Base-by-base conservation (phyloP, 441 rosid genomes). In the Brassica balearica region DNA sequence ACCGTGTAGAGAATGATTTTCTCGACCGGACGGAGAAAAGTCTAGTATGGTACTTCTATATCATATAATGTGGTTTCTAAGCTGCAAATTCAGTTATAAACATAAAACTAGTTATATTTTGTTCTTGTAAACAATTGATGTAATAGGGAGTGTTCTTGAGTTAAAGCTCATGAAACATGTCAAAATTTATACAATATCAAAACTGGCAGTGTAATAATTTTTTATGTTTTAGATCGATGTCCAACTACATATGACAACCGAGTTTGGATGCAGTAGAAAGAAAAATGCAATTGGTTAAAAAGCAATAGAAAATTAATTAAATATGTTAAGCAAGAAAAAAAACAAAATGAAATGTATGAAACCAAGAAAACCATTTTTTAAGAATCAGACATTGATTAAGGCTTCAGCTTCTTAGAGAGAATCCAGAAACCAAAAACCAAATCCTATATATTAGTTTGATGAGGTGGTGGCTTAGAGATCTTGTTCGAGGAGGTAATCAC, bases 401-500 rank as follows among this genome's bases (percentile, higher is more conserved):
- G 67, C 60, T 38, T 59, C 10, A 41, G 61, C 11, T 10, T 60
- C 34, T 10, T 22, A 23, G 20, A 69, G 56, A 61, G 65, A 62
- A 46, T 53, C 59, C 59, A 29, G 3, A 38, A 75, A 58, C 72
- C 53, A 66, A 51, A 14, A 75, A 58, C 72, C 53, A 66, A 14
- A 14, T 62, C 17, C 63, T 27, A 68, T 14, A 32, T 61, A 77
- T 23, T 0, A 61, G 38, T 62, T 63, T 32, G 68, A 64, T 15
- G 68, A 64, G 3, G 22, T 64, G 43, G 20, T 11, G 46, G 12
- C 46, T 32, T 64, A 64, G 46, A 90, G 89, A 75, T 73, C 91
- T 78, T 90, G 94, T 63, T 90, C 92, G 22, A 86, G 32, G 20
- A 90, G 92, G 75, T 88, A 90, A 81, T 90, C 95, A 10, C 95